Base-by-base conservation (phyloP, 768 basidiomycete species). In the Amanita pallidorosea region DNA sequence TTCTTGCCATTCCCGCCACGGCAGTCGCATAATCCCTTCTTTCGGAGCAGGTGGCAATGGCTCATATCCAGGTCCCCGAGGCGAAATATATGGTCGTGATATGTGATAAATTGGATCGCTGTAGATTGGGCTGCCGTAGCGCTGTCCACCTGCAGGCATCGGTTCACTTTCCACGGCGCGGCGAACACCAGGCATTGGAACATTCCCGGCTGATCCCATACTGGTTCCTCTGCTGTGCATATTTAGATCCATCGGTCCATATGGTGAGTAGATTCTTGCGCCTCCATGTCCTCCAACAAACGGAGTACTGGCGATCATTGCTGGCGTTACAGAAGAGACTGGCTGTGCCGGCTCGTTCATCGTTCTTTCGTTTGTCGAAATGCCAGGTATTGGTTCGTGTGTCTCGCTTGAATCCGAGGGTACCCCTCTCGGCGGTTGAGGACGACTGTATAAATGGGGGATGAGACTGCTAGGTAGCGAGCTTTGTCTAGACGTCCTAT, bases 391-490 rank as follows among this genome's bases (percentile, higher is more conserved):
- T 47, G 56, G 58, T 42, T 33, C 42, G n/a, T 27, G n/a, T 43
- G 65, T 64, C 15, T 61, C 58, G 50, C 59, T 60, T 31, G 47
- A 15, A 47, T 22, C 18, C 18, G 65, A 59, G 34, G 59, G 56
- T 20, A 48, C 56, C 55, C 65, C 61, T 53, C 54, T 45, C 36
- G 57, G 63, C 42, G 60, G 61, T 55, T 67, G 70, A 5, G 73
- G 72, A 6, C 68, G 55, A 47, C 54, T 62, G 56, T 65, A 70
- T 44, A 79, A 70, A 55, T 71, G 73, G n/a, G 71, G 71, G 51
- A 70, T 71, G 36, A 81, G 69, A 54, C 69, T 74, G 53, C 65
- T 67, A 34, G 79, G 79, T 15, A 81, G 70, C 27, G 74, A 74
- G 66, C 75, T 78, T 54, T 69, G 65, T 53, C 60, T 58, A 42